Conservation (phyloP, 176 grass and related monocot species). For the Ensete ventricosum region DNA sequence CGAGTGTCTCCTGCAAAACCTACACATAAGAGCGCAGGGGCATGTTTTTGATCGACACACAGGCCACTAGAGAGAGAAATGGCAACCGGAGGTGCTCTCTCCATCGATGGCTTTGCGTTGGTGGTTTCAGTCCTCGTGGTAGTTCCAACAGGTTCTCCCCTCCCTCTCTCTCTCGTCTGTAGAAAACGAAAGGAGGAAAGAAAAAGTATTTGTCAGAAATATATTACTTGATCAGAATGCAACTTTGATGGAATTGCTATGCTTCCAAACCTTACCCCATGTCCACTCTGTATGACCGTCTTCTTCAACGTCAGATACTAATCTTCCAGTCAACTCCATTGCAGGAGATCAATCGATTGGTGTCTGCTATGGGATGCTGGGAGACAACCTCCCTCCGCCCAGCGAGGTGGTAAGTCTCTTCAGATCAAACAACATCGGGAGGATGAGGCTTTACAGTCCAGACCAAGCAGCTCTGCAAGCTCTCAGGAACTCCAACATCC, state of each 20-base stretch:
- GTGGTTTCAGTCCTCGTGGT: slow-evolving; percentile 16
- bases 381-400: slow-evolving; percentile 18
- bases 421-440: slow-evolving; percentile 6
- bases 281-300: too few relatives aligned
- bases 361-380: slow-evolving; percentile 29
- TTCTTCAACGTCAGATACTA: too few relatives aligned
- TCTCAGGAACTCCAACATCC: slow-evolving; percentile 22
- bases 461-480: slow-evolving; percentile 6
- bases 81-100: not conserved
- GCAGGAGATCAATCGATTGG: slow-evolving; percentile 10
- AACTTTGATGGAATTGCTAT: too few relatives aligned
- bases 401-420: slow-evolving; percentile 14
- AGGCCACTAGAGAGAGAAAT: not conserved
- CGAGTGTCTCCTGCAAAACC: too few relatives aligned
- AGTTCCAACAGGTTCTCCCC: slow-evolving; percentile 5
- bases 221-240: not conserved
- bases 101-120: slow-evolving; percentile 9
- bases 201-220: not conserved
- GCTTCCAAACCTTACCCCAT: too few relatives aligned
- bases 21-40: too few relatives aligned
- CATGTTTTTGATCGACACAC: not conserved
- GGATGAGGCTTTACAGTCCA: slow-evolving; percentile 27
- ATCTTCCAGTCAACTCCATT: not conserved
- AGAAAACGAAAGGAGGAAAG: not conserved
- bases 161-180: not conserved